These are phyloP conservation scores for Porcisia deanei DNA, from an alignment of 208 protist genomes.

Conservation along the genomic window DNA sequence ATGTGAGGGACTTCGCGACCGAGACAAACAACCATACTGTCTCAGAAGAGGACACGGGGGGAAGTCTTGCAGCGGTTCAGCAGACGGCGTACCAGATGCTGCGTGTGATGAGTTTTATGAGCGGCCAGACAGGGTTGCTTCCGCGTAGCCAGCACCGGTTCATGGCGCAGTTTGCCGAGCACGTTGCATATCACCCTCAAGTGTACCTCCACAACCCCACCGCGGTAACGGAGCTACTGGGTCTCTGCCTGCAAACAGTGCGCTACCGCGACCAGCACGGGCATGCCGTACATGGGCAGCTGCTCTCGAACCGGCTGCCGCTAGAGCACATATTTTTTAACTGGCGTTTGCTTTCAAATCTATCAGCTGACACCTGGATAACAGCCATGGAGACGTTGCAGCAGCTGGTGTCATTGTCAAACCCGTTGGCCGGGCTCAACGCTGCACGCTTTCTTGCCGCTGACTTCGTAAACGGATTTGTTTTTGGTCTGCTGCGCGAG, in stretches of 20 bases:
- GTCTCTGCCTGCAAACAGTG: slow-evolving; percentile 22
- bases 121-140: slow-evolving; percentile 38
- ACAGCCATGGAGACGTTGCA: slow-evolving; percentile 29
- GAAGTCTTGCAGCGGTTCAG: slow-evolving; percentile 2
- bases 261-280: slow-evolving; percentile 17
- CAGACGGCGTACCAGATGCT: slow-evolving; percentile 27
- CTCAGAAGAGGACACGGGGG: background rate
- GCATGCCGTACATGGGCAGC: slow-evolving; percentile 2
- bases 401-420: slow-evolving; percentile 36
- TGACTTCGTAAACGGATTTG: slow-evolving; percentile 68
- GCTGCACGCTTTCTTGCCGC: slow-evolving; percentile 42
- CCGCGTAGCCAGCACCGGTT: slow-evolving; percentile 40
- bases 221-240: slow-evolving; percentile 24
- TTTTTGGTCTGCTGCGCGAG: slow-evolving; percentile 63
- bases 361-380: slow-evolving; percentile 31
- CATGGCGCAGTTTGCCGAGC: slow-evolving; percentile 33
- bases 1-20: background rate
- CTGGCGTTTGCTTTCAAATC: slow-evolving; percentile 45
- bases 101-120: slow-evolving; percentile 32
- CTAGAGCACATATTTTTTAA: slow-evolving; percentile 67
- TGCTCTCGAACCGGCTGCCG: slow-evolving; percentile 18
- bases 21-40: background rate
- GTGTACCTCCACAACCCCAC: slow-evolving; percentile 35
- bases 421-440: slow-evolving; percentile 49
- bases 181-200: slow-evolving; percentile 30